Base-by-base conservation (phyloP, 306 rosid genomes). In the Aeschynomene evenia region DNA sequence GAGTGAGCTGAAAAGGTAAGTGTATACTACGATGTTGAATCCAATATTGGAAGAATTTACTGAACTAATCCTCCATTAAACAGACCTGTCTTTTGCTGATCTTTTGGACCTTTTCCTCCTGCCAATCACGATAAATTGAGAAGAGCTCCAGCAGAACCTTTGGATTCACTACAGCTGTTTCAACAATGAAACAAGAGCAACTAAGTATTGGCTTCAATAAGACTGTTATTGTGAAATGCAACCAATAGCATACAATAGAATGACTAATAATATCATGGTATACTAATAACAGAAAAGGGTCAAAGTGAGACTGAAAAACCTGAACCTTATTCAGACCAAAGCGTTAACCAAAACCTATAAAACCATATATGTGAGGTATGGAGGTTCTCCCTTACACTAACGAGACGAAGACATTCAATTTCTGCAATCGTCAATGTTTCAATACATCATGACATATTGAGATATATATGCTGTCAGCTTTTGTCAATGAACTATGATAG, bases 31-130 rank as follows among this genome's bases (percentile, higher is more conserved):
- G 54, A 77, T 39, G 43, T 23, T 28, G 76, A 50, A 63, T 29
- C 40, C 31, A 72, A 46, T 21, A 62, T 62, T 4, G 18, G 65
- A 53, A 29, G 37, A 48, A 63, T 34, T 7, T 22, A 28, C 34
- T 39, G 43, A 63, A 69, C 46, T 36, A 45, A 16, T 65, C 2
- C 31, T 70, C 37, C 13, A 49, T 59, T 46, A 51, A 69, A 65
- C 78, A 81, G 50, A 95, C 99, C 99, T 95, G 97, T 21, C 80
- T 84, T 67, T 78, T 80, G 89, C 83, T 87, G 52, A 91, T 91
- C 65, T 65, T 83, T 46, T 82, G 81, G 70, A 82, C 83, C 62
- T 78, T 91, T 34, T 80, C 82, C 62, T 88, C 97, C 77, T 88
- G 95, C 91, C 93, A 88, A 21, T 80, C 94, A 20, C 82, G 85